These are phyloP conservation scores for Lachancea cidri DNA, from an alignment of 805 yeast genomes.

Conservation along the genomic window DNA sequence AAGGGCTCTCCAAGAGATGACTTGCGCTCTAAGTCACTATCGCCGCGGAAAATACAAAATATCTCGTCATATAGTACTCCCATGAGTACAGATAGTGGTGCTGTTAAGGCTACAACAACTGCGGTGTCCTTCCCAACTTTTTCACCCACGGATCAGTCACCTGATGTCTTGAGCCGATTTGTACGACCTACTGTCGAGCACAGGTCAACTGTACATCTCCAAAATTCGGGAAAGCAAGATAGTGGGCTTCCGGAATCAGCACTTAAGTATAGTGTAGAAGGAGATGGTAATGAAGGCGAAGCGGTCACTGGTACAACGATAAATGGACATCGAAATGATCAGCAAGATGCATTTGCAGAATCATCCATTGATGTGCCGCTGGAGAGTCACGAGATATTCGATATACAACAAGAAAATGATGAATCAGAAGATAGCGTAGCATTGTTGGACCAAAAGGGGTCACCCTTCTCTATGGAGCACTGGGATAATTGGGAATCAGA, in stretches of 20 bases:
- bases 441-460: slow-evolving; percentile 10
- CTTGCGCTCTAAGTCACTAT: background rate
- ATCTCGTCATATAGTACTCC: background rate
- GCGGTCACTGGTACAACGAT: no score
- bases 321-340: no score
- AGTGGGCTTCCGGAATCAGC: no score
- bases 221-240: background rate
- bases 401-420: background rate
- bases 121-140: background rate
- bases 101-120: background rate
- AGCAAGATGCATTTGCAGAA: no score
- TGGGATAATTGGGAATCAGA: slow-evolving; percentile 42
- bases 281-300: no score
- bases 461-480: slow-evolving; percentile 31
- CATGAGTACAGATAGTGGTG: background rate
- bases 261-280: no score
- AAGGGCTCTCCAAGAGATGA: slow-evolving; percentile 17
- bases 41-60: background rate
- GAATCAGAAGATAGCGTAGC: background rate
- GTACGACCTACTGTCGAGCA: background rate
- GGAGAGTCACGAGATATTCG: no score
- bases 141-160: background rate
- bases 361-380: no score
- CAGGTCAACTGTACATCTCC: background rate
- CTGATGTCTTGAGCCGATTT: background rate